Evolutionary conservation across 2,329 filamentous ascomycete species (phyloP), one percentile per base, ranked within the genome.

Genomic region (Nigrospora oryzae): DNA sequence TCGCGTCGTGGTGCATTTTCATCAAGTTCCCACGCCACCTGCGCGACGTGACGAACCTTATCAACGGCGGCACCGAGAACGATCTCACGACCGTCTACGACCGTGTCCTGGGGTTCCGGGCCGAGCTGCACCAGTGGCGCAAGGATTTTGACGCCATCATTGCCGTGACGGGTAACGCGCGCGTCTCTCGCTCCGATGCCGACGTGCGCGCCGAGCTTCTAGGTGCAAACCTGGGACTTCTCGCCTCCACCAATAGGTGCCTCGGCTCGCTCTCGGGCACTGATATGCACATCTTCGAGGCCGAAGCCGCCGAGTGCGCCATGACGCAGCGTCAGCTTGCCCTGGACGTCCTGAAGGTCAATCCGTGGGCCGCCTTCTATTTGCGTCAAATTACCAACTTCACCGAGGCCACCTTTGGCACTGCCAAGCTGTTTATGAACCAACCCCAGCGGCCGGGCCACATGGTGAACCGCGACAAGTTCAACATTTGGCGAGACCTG

Each of bases 351-450:
- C 12, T 36, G 23, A 15, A 39, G 5, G 39, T 23, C 32, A 42
- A 48, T 5, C 43, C 39, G 6, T 45, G 43, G 30, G 43, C 46
- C 7, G 41, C 35, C 30, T 48, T 48, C 32, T 48, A 48, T 16
- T 39, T 48, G 4, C 28, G 40, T 11, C 46, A 48, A 31, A 48
- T 45, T 31, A 42, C 43, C 15, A 28, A 33, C 15, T 39, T 39
- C 12, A 43, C 40, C 14, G 39, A 42, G 7, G 43, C 46, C 16
- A 44, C 43, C 3, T 16, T 48, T 6, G 19, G 17, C 1, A 42
- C 42, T 14, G 39, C 38, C 11, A 43, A 45, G 28, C 6, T 45
- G 1, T 48, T 42, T 38, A 15, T 45, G 11, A 36, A 36, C 19
- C 28, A 42, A 12, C 40, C 40, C 16, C 30, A 42, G 17, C 40